Conservation (phyloP, 2,329 filamentous ascomycete genomes). For the Capronia coronata region DNA sequence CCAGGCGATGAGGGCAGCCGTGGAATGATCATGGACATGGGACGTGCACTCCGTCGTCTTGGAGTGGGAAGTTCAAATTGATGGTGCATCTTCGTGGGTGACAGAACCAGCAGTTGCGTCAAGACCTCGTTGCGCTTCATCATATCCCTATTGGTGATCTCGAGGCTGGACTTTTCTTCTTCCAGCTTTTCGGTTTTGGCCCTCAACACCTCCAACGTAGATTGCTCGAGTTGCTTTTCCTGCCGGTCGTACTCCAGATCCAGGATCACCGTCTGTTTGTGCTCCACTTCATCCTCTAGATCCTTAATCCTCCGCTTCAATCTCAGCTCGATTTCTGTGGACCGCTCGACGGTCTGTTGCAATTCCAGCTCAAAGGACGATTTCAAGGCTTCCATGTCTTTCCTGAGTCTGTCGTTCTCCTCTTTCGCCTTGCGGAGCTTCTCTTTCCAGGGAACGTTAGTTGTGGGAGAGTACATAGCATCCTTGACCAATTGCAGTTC, state of each 20-base stretch:
- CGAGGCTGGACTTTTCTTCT: slow-evolving; percentile 30
- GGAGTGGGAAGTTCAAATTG: slow-evolving; percentile 25
- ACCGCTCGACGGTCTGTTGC: slow-evolving; percentile 31
- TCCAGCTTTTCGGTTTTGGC: slow-evolving; percentile 31
- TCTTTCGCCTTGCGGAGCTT: slow-evolving; percentile 30
- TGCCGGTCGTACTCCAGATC: slow-evolving; percentile 34
- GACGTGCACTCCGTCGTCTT: slow-evolving; percentile 26
- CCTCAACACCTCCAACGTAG: slow-evolving; percentile 24
- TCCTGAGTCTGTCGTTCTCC: slow-evolving; percentile 32
- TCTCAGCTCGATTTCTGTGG: slow-evolving; percentile 30
- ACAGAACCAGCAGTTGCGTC: slow-evolving; percentile 35
- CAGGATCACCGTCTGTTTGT: slow-evolving; percentile 30
- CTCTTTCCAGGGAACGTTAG: slow-evolving; percentile 26
- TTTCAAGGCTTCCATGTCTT: slow-evolving; percentile 32
- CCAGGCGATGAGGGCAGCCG: slow-evolving; percentile 29
- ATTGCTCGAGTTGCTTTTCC: slow-evolving; percentile 26
- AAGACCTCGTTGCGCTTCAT: slow-evolving; percentile 35
- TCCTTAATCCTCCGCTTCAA: slow-evolving; percentile 31
- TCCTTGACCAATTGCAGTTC: slow-evolving; percentile 41
- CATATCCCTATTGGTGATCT: slow-evolving; percentile 33
- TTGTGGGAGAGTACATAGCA: slow-evolving; percentile 36
- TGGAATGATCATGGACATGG: slow-evolving; percentile 31
- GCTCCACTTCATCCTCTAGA: slow-evolving; percentile 32
- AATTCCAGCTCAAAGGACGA: slow-evolving; percentile 34
- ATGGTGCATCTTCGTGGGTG: slow-evolving; percentile 28